Conservation (phyloP, 495 filamentous ascomycete species). For the Penicillium macrosclerotiorum region DNA sequence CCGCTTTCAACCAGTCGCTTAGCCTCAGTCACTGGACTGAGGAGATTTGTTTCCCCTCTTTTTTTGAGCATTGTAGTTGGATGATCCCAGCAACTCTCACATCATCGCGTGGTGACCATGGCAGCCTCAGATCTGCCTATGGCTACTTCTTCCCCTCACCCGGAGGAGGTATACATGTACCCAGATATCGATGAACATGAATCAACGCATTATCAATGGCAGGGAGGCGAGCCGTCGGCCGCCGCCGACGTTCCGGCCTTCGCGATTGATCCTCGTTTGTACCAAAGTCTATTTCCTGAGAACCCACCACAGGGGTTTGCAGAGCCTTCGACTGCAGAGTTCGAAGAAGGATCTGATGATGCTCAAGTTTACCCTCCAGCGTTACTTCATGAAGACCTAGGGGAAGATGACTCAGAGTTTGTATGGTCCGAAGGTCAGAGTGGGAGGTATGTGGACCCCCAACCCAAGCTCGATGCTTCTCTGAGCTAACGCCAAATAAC, state of each 20-base stretch:
- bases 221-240: conserved; percentile 19
- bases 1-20: too few relatives aligned
- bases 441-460: conserved; percentile 31
- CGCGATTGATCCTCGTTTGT: conserved; percentile 44
- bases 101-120: conserved; percentile 15
- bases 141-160: conserved; percentile 11
- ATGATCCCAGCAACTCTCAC: not conserved
- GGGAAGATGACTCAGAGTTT: conserved; percentile 26
- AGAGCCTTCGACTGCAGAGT: conserved; percentile 15
- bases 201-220: conserved; percentile 36
- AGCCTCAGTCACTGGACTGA: not conserved
- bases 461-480: not conserved
- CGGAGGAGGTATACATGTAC: conserved; percentile 26
- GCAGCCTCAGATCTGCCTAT: conserved; percentile 16
- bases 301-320: conserved; percentile 7
- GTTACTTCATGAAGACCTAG: conserved; percentile 8
- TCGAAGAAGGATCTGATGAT: conserved; percentile 6
- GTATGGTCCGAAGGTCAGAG: conserved; percentile 26
- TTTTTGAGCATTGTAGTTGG: not conserved
- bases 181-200: conserved; percentile 43
- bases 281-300: conserved; percentile 25
- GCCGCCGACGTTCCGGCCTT: conserved; percentile 20
- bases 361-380: conserved; percentile 1
- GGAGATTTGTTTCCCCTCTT: not conserved
- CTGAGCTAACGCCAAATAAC: not conserved